Evolutionary conservation across 2,329 filamentous ascomycete species (phyloP).

Genomic region (Helminthosporium solani): DNA sequence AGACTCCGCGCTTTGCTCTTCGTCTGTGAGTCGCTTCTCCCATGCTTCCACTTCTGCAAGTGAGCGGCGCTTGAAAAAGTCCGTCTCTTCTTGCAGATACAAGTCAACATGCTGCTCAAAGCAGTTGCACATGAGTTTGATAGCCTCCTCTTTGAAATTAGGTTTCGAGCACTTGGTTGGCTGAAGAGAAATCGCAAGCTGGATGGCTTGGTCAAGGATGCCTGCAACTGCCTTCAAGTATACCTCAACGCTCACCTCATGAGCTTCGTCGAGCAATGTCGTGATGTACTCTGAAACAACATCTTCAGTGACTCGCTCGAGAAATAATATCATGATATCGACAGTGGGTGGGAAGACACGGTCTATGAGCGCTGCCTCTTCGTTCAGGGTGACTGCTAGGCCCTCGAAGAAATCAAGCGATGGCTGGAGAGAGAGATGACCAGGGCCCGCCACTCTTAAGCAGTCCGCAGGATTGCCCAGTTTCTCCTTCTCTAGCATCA

Average conservation of each 20-base stretch:
- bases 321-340: constrained; percentile 72
- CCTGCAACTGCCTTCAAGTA: constrained; percentile 87
- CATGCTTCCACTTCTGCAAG: constrained; percentile 77
- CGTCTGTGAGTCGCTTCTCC: constrained; percentile 89
- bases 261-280: constrained; percentile 81
- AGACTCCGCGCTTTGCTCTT: constrained; percentile 86
- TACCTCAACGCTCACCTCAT: constrained; percentile 69
- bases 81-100: constrained; percentile 88
- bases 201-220: constrained; percentile 80
- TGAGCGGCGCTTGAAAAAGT: constrained; percentile 75
- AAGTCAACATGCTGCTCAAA: constrained; percentile 94
- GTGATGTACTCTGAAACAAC: constrained; percentile 82
- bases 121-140: constrained; percentile 66
- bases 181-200: constrained; percentile 71
- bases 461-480: constrained; percentile 79
- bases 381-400: constrained; percentile 73
- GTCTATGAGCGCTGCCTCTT: constrained; percentile 77
- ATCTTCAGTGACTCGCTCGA: constrained; percentile 81
- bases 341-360: constrained; percentile 74
- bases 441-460: constrained; percentile 65
- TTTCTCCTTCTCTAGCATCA: constrained; percentile 72
- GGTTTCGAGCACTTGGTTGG: constrained; percentile 64
- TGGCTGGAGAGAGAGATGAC: constrained; percentile 72
- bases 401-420: constrained; percentile 78
- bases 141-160: constrained; percentile 64